These are phyloP conservation scores for Thinopyrum elongatum DNA, from an alignment of 176 grass and related monocot genomes.

Conservation along the genomic window DNA sequence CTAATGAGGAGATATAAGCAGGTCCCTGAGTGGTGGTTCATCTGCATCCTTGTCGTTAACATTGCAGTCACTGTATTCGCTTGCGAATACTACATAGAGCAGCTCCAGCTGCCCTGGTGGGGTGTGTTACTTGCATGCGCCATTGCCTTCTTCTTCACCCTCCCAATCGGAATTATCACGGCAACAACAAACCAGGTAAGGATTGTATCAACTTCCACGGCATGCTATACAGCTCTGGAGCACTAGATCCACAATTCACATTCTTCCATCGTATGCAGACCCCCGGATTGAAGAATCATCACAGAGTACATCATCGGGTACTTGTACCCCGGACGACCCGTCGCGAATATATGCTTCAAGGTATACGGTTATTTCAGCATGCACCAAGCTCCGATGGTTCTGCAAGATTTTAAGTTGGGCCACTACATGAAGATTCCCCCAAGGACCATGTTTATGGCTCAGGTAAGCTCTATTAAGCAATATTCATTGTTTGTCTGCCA, in stretches of 20 bases:
- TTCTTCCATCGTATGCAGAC: constrained; percentile 12
- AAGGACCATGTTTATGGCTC: constrained; percentile 67
- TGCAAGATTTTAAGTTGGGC: constrained; percentile 81
- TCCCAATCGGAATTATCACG: constrained; percentile 72
- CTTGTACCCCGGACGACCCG: constrained; percentile 69
- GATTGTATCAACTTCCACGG: not conserved
- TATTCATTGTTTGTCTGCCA: not conserved
- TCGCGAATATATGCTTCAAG: constrained; percentile 89
- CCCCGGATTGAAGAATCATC: constrained; percentile 77
- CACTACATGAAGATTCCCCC: constrained; percentile 99
- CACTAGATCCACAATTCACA: not conserved
- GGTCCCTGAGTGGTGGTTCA: not conserved
- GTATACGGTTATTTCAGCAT: constrained; percentile 91
- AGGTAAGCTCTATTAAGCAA: constrained; percentile 17
- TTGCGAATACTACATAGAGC: constrained; percentile 68
- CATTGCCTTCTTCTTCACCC: constrained; percentile 79
- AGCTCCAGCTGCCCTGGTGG: constrained; percentile 92
- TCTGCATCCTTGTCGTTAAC: not conserved
- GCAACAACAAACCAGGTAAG: constrained; percentile 66
- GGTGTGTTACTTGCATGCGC: constrained; percentile 65
- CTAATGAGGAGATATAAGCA: not conserved
- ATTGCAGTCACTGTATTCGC: constrained; percentile 21
- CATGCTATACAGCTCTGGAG: not conserved
- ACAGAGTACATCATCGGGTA: constrained; percentile 90
- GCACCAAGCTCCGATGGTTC: constrained; percentile 68